A percentile compares a stretch with the other conserved stretches of the same genome.
Evolutionary conservation across 495 filamentous ascomycete species (phyloP).

Genomic region (Entonaema liquescens): DNA sequence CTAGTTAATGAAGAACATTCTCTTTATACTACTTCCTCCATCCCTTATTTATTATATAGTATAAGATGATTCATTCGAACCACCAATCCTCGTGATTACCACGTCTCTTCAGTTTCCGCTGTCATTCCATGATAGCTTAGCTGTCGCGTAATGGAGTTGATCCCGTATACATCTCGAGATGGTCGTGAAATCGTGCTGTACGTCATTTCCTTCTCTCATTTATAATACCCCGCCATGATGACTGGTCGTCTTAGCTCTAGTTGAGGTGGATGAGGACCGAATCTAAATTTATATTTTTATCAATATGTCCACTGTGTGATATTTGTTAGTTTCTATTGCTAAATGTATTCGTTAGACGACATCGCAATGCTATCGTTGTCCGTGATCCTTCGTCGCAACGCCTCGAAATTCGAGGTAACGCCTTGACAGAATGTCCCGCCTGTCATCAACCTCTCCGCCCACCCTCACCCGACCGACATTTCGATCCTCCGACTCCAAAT

Average conservation of each 20-base stretch:
- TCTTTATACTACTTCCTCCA: not conserved
- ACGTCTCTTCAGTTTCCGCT: constrained; percentile 7
- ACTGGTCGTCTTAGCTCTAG: not conserved
- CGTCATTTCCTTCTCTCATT: constrained; percentile 43
- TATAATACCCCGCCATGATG: not conserved
- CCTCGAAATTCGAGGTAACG: constrained; percentile 76
- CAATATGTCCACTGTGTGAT: not conserved
- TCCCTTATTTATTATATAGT: constrained; percentile 15
- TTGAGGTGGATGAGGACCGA: not conserved
- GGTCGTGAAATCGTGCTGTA: constrained; percentile 71
- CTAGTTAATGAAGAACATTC: not conserved
- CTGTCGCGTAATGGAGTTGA: constrained; percentile 63
- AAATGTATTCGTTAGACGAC: constrained; percentile 67
- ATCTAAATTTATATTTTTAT: not conserved
- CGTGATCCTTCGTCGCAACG: constrained; percentile 86
- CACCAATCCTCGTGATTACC: constrained; percentile 11
- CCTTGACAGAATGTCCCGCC: constrained; percentile 78
- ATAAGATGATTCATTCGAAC: constrained; percentile 14
- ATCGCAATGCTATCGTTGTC: constrained; percentile 90
- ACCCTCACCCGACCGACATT: constrained; percentile 58
- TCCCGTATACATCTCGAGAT: constrained; percentile 69
- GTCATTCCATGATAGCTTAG: constrained; percentile 24
- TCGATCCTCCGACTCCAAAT: constrained; percentile 53
- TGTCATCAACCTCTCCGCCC: constrained; percentile 82
- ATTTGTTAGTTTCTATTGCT: constrained; percentile 7